Evolutionary conservation across 106 monocot species (phyloP), one percentile per base, ranked within the genome.

Genomic region (Apostasia ramifera): DNA sequence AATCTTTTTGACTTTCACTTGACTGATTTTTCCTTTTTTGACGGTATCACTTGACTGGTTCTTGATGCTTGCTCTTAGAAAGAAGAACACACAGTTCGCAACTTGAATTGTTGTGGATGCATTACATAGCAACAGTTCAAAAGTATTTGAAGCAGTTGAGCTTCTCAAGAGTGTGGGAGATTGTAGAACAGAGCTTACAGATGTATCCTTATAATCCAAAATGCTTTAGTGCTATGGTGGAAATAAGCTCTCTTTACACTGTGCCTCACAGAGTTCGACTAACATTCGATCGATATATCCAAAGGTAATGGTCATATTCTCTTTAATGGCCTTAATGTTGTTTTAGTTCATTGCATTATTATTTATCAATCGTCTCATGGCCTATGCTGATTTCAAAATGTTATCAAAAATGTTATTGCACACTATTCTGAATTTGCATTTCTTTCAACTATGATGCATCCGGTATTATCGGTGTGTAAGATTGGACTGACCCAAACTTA

Each of bases 201-300:
- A 79, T 80, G 52, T 97, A 97, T 79, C 89, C 95, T 6, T 81
- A 77, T 53, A 97, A 87, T 75, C 86, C 89, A 74, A 87, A 82
- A 68, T 42, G 73, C 40, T 83, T 75, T 70, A 63, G 66, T 9
- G 47, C 77, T 11, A 63, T 97, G 69, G 72, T 97, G 42, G 70
- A 82, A 77, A 72, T 92, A 43, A 66, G 89, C 38, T 55, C 66
- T 51, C 74, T 72, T 64, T 95, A 73, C 63, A 81, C 81, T 8
- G 88, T 89, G 40, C 69, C 81, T 37, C 86, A 84, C 73, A 91
- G 79, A 82, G 74, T 95, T 55, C 83, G 92, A 6, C 72, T 51
- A 45, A 55, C 81, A 42, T 77, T 92, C 37, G 95, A 97, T 77
- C 86, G 86, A 70, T 77, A 47, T 67, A 74, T 47, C 61, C 76